Percentiles rank a stretch among this genome's conserved stretches.
Evolutionary conservation across 371 early-diverging fungal species (phyloP).

Genomic region (Circinella minor): DNA sequence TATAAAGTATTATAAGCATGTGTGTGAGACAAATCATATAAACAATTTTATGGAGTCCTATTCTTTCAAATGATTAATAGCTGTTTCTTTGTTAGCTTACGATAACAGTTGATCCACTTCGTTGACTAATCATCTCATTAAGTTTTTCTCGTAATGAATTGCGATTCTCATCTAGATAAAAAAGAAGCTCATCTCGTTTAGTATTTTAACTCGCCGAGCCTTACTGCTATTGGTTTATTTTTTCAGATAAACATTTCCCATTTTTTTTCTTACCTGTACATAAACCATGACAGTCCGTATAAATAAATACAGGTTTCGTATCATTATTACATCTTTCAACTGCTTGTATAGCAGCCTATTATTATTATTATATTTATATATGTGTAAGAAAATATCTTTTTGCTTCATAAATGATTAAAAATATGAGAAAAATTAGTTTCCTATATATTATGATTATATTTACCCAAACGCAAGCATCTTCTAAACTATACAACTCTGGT

Average conservation of each 20-base stretch:
- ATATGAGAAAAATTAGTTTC: background rate
- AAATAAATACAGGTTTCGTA: conserved; percentile 3
- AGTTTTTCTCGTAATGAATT: conserved; percentile 9
- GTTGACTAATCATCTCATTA: conserved; percentile 4
- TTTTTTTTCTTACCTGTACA: background rate
- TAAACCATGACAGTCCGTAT: conserved; percentile 10
- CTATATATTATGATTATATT: background rate
- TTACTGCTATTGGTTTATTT: no score
- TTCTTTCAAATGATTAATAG: no score
- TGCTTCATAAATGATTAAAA: background rate
- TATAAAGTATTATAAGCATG: background rate
- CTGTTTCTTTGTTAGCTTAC: background rate
- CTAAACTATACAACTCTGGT: background rate
- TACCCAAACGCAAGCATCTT: conserved; percentile 17
- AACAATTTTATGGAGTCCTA: background rate
- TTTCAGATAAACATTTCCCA: background rate
- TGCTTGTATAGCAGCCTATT: conserved; percentile 12
- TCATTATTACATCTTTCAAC: conserved; percentile 8
- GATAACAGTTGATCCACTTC: conserved; percentile 7
- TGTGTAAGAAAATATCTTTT: background rate
- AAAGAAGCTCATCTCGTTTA: background rate
- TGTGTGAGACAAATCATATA: background rate
- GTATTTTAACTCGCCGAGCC: background rate
- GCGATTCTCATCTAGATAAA: conserved; percentile 1
- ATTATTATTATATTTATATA: background rate